Percentiles rank a stretch among this genome's conserved stretches.
Conservation (phyloP, 2,329 filamentous ascomycete genomes). For the Akanthomyces lecanii region DNA sequence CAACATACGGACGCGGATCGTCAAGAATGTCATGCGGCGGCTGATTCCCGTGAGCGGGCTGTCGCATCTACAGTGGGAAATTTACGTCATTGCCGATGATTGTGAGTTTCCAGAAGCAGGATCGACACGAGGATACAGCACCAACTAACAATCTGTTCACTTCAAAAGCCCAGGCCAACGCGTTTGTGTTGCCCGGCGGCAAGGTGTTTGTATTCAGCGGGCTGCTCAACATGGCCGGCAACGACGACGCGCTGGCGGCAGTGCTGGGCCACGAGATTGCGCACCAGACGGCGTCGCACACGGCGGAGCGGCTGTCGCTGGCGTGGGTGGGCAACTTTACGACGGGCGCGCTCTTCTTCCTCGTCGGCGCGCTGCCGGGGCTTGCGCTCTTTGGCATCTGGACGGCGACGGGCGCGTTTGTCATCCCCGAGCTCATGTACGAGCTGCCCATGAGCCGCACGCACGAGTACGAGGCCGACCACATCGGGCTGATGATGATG, state of each 20-base stretch:
- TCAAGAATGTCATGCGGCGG: slow-evolving; percentile 60
- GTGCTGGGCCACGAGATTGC: slow-evolving; percentile 78
- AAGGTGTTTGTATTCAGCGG: slow-evolving; percentile 79
- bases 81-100: slow-evolving; percentile 68
- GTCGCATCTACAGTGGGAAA: slow-evolving; percentile 60
- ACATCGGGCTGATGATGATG: slow-evolving; percentile 80
- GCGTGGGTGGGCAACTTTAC: slow-evolving; percentile 50
- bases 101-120: slow-evolving; percentile 28
- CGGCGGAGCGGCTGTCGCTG: slow-evolving; percentile 58
- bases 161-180: slow-evolving; percentile 55
- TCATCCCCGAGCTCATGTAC: slow-evolving; percentile 60
- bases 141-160: slow-evolving; percentile 10
- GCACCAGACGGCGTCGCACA: slow-evolving; percentile 67
- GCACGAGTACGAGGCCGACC: slow-evolving; percentile 76
- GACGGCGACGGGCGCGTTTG: slow-evolving; percentile 40
- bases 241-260: slow-evolving; percentile 66
- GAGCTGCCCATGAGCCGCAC: slow-evolving; percentile 62
- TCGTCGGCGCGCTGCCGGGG: slow-evolving; percentile 42
- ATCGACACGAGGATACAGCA: not conserved
- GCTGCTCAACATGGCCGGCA: slow-evolving; percentile 62
- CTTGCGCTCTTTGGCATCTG: slow-evolving; percentile 36
- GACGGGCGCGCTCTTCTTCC: slow-evolving; percentile 45
- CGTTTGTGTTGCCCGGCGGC: slow-evolving; percentile 73
- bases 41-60: slow-evolving; percentile 65
- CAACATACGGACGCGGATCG: slow-evolving; percentile 53